Percentiles rank a stretch among this genome's conserved stretches.
These are phyloP conservation scores for Fragaria ananassa DNA, from an alignment of 306 rosid species.

Conservation along the genomic window DNA sequence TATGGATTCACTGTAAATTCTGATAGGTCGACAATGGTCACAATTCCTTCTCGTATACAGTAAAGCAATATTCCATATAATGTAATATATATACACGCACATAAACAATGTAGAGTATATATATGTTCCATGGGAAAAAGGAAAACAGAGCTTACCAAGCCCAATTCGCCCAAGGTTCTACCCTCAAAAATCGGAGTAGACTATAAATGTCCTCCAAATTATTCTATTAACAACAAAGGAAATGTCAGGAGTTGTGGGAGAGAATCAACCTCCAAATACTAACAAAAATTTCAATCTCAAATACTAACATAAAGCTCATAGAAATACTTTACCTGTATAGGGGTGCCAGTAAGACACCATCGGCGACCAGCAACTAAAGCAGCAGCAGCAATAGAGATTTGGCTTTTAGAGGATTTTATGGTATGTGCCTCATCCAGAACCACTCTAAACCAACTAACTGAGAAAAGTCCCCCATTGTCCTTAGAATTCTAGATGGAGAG, in stretches of 20 bases:
- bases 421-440: constrained; percentile 97
- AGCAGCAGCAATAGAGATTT: constrained; percentile 72
- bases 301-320: neutral
- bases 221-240: constrained; percentile 53
- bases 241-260: constrained; percentile 34
- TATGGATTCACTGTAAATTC: neutral
- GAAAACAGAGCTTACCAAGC: constrained; percentile 59
- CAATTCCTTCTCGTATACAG: neutral
- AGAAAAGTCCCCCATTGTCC: constrained; percentile 69
- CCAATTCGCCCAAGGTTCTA: constrained; percentile 99
- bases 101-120: neutral
- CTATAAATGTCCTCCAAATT: constrained; percentile 86
- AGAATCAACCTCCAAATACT: constrained; percentile 18
- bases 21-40: neutral
- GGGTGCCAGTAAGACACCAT: constrained; percentile 99
- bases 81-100: neutral
- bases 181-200: constrained; percentile 87
- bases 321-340: constrained; percentile 64
- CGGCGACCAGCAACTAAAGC: constrained; percentile 83
- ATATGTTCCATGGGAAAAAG: neutral
- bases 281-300: constrained; percentile 13
- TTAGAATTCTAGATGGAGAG: constrained; percentile 54
- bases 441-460: constrained; percentile 90
- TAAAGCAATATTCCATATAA: neutral
- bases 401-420: constrained; percentile 90